Conservation (phyloP, 768 basidiomycete genomes). For the Phanerochaete carnosa region DNA sequence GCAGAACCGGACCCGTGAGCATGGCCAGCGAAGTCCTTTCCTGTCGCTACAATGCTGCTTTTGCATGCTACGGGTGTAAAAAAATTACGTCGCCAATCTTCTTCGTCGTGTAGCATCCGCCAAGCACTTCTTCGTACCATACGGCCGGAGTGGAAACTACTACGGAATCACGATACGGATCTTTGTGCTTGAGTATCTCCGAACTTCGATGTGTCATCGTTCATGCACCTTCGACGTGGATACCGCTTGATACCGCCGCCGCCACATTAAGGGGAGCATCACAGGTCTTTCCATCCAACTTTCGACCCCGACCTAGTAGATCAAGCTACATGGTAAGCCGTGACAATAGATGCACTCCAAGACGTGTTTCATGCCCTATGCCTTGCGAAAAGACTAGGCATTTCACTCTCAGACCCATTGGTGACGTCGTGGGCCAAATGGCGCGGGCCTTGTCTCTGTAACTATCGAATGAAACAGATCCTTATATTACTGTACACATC, state of each 20-base stretch:
- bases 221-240: neutral
- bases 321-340: neutral
- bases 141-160: neutral
- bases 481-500: neutral
- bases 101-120: neutral
- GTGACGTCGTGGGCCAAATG: no score
- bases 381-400: neutral
- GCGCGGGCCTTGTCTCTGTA: no score
- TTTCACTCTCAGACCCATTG: neutral
- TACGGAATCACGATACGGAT: neutral
- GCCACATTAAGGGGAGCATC: neutral
- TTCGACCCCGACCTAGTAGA: neutral
- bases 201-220: neutral
- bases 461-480: no score
- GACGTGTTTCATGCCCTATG: neutral
- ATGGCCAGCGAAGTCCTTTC: neutral
- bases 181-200: neutral
- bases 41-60: no score
- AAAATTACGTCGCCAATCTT: neutral
- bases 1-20: neutral
- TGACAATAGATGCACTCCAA: neutral
- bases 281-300: neutral
- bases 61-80: neutral
- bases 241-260: neutral
- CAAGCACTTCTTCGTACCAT: neutral